Conservation (phyloP, 257 asterid species). For the Catharanthus roseus region DNA sequence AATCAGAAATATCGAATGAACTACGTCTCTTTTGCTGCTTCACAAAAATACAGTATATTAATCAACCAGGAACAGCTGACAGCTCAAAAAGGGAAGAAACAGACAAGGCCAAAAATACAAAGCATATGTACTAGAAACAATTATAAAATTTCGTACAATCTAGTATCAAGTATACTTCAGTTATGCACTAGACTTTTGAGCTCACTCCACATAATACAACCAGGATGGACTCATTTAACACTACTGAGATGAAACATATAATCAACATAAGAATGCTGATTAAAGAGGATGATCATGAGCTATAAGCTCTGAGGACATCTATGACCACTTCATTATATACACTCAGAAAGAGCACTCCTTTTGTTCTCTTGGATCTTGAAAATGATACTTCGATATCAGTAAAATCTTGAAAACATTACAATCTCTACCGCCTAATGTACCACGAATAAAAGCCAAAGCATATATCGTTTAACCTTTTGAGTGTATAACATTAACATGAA, state of each 20-base stretch:
- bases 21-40: conserved; percentile 70
- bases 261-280: not conserved
- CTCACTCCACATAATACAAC: not conserved
- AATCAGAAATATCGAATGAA: conserved; percentile 70
- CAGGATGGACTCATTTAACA: not conserved
- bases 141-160: not conserved
- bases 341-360: not conserved
- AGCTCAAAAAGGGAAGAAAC: not conserved
- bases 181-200: not conserved
- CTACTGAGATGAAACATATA: not conserved
- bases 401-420: not conserved
- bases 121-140: not conserved
- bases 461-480: not conserved
- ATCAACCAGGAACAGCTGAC: conserved; percentile 18
- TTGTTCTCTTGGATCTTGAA: not conserved
- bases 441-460: too few relatives aligned
- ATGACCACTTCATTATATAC: not conserved
- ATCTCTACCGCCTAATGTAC: not conserved
- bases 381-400: not conserved
- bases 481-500: not conserved
- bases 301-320: not conserved
- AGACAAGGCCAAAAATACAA: not conserved
- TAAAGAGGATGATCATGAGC: not conserved
- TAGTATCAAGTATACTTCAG: not conserved
- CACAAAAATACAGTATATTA: conserved; percentile 41